These are phyloP conservation scores for Tricharina praecox DNA, from an alignment of 495 filamentous ascomycete genomes.

Conservation along the genomic window DNA sequence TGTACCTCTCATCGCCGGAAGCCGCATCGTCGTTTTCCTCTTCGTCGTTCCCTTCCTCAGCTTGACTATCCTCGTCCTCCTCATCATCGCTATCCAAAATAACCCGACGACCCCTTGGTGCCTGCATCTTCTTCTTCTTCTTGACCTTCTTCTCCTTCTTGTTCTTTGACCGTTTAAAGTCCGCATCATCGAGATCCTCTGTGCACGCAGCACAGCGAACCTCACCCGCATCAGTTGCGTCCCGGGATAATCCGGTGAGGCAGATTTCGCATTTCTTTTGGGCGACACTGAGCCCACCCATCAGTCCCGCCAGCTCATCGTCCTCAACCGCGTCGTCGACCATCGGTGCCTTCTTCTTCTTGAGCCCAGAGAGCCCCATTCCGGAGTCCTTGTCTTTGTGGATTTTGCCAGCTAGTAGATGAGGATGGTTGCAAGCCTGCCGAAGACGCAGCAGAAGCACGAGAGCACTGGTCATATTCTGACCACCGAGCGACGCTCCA, in stretches of 20 bases:
- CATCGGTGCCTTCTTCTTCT: slow-evolving; percentile 29
- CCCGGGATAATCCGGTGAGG: slow-evolving; percentile 45
- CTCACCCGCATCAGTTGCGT: slow-evolving; percentile 40
- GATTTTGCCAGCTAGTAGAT: slow-evolving; percentile 66
- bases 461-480: slow-evolving; percentile 43
- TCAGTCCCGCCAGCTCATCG: slow-evolving; percentile 68
- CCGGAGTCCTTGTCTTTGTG: slow-evolving; percentile 73
- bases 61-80: slow-evolving; percentile 26
- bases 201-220: slow-evolving; percentile 59
- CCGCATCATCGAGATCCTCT: slow-evolving; percentile 36
- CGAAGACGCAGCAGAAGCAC: slow-evolving; percentile 73
- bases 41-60: slow-evolving; percentile 29
- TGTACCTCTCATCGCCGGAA: no score
- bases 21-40: slow-evolving; percentile 27
- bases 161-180: background rate
- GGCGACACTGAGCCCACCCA: slow-evolving; percentile 66
- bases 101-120: slow-evolving; percentile 25
- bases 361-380: slow-evolving; percentile 38
- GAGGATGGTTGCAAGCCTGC: slow-evolving; percentile 87
- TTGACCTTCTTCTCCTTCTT: slow-evolving; percentile 12
- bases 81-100: slow-evolving; percentile 35
- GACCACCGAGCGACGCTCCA: slow-evolving; percentile 16
- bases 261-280: slow-evolving; percentile 82
- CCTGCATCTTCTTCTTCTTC: slow-evolving; percentile 18
- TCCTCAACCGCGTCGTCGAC: slow-evolving; percentile 39